Base-by-base conservation (phyloP, 2,329 filamentous ascomycete species). In the Exophiala calicioides region DNA sequence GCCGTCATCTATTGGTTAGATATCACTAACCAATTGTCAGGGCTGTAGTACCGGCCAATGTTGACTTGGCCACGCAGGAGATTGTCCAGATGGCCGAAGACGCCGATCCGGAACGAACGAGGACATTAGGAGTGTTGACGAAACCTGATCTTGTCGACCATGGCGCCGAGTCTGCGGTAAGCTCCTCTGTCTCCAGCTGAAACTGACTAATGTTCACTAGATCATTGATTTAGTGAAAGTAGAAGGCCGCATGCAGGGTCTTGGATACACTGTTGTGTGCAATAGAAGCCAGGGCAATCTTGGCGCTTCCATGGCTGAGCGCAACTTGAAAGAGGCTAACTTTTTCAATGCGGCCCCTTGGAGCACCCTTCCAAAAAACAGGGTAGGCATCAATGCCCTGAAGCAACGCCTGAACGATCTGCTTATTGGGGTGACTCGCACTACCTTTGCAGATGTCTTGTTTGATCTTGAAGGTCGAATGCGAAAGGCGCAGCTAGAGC, bases 121-220 rank as follows among this genome's bases (percentile, higher is more conserved):
- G 73, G 30, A 76, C 72, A 0, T 42, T 76, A 1, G 70, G 70
- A 0, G 63, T 77, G 3, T 65, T 84, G 0, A 85, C 81, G 0
- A 85, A 84, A 53, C 76, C 79, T 0, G 82, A 86, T 46, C 64
- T 83, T 0, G 72, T 75, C 5, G 62, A 68, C 30, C 48, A 55
- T 20, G 65, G 65, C 0, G 58, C 61, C 0, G 63, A 67, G 30
- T 18, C 32, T 4, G n/a, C n/a, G n/a, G 32, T 31, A 31, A 4
- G 29, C 29, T n/a, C n/a, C n/a, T n/a, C n/a, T n/a, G n/a, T n/a
- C n/a, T n/a, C n/a, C n/a, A n/a, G n/a, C n/a, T n/a, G n/a, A n/a
- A n/a, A n/a, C n/a, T n/a, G n/a, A n/a, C n/a, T n/a, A n/a, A n/a
- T n/a, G n/a, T n/a, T n/a, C n/a, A n/a, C n/a, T n/a, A n/a, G n/a